Conservation (phyloP, 257 asterid species). For the Solanum arcanum region DNA sequence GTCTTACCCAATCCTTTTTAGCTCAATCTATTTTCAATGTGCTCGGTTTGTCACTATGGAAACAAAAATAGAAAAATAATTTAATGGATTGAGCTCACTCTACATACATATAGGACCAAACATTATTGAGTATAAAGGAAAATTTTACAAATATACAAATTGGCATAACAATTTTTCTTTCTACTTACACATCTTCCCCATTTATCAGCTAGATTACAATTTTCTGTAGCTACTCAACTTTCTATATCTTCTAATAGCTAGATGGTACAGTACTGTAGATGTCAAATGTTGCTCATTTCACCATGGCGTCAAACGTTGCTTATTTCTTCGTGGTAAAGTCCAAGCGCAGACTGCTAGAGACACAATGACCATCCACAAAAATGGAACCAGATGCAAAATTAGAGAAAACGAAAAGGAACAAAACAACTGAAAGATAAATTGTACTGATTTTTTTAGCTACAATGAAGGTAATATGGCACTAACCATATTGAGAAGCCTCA, state of each 20-base stretch:
- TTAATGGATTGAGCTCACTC: not conserved
- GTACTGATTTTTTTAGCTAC: not conserved
- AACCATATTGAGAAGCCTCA: constrained; percentile 77
- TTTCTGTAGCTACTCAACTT: not conserved
- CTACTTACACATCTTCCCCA: not conserved
- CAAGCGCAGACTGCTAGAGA: constrained; percentile 59
- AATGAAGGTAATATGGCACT: constrained; percentile 2
- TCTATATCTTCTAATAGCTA: not conserved
- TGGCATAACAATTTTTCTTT: not conserved
- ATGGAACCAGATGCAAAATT: not conserved
- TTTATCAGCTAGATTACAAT: not conserved
- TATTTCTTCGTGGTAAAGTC: constrained; percentile 20
- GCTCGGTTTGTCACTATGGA: not conserved
- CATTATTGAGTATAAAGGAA: not conserved
- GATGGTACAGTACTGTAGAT: not conserved
- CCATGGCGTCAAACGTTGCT: constrained; percentile 2
- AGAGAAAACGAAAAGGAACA: not conserved
- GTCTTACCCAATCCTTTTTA: not conserved
- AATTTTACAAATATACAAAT: not conserved
- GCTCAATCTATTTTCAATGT: not conserved
- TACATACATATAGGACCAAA: not conserved
- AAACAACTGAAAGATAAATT: not conserved
- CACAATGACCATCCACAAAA: not conserved
- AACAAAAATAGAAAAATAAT: not conserved
- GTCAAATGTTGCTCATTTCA: constrained; percentile 13